Evolutionary conservation across 2,329 filamentous ascomycete genomes (phyloP), one percentile per base, ranked within the genome.

Genomic region (Peltaster fructicola): DNA sequence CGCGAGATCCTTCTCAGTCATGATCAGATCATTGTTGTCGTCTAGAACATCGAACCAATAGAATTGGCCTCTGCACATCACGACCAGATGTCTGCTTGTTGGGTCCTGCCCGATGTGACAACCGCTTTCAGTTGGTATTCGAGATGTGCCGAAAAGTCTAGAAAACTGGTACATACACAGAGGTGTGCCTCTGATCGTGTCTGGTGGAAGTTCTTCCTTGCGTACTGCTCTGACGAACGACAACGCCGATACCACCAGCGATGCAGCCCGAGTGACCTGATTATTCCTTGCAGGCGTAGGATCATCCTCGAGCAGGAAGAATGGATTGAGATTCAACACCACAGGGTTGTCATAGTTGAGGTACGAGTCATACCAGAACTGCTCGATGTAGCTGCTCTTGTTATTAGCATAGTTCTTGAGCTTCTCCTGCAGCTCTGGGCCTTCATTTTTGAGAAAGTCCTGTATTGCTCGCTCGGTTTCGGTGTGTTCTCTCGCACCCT

Each of bases 341-440:
- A 98, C 88, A 0, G 88, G 84, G 44, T 93, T 95, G 48, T 95
- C 88, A 47, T 76, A 98, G 55, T 95, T 95, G 34, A 98, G 63
- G 47, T 95, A 98, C 15, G 88, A 95, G 50, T 98, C 88, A 48
- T 95, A 95, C 88, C 84, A 98, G 42, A 98, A 98, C 44, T 98
- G 88, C 48, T 95, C 88, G 41, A 98, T 95, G 47, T 93, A 98
- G 52, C 85, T 95, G 17, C 80, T 80, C 54, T 84, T 85, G 21
- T 77, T 81, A 23, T 70, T 72, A 6, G 88, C 84, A 57, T 95
- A 98, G 41, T 74, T 72, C 57, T 84, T 88, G 29, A 95, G 55
- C 50, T 76, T 84, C 32, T 88, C 80, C 47, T 98, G 84, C 23
- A 98, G 55, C 22, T 76, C 70, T 0, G 77, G 79, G 0, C 88